phyloP scores from a whole-genome alignment of 2,329 filamentous ascomycete species.

The Fusarium praegraminearum region DNA sequence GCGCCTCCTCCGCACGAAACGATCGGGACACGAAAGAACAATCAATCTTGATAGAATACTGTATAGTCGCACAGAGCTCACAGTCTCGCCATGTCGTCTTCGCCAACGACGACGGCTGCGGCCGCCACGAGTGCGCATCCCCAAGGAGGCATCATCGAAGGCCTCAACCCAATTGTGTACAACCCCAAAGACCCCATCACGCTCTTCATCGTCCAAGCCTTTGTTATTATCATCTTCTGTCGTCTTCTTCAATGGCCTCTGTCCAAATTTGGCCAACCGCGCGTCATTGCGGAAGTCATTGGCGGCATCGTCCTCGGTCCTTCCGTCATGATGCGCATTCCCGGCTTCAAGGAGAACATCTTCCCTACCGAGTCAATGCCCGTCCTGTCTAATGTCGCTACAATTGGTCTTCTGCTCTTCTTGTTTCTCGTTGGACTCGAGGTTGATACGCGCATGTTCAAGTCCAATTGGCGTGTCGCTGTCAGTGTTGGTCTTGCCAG shows the following conservation, averaged over 20 bases:
- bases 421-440: constrained; percentile 90
- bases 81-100: constrained; percentile 16
- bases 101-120: constrained; percentile 30
- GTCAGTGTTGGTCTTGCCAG: constrained; percentile 81
- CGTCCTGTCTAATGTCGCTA: constrained; percentile 81
- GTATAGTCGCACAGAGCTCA: not conserved
- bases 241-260: constrained; percentile 77
- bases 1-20: constrained; percentile 4
- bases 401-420: constrained; percentile 85
- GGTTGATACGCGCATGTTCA: constrained; percentile 82
- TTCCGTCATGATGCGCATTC: constrained; percentile 88
- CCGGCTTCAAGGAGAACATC: constrained; percentile 79
- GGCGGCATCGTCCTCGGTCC: constrained; percentile 88
- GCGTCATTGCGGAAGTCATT: constrained; percentile 86
- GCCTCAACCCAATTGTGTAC: constrained; percentile 75
- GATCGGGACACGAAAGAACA: not conserved
- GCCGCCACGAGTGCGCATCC: constrained; percentile 52
- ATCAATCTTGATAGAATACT: not conserved
- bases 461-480: constrained; percentile 84
- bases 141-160: constrained; percentile 76
- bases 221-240: constrained; percentile 63
- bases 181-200: constrained; percentile 78
- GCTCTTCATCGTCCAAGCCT: constrained; percentile 49
- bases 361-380: constrained; percentile 83
- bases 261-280: constrained; percentile 80